Conservation (phyloP, 257 asterid species). For the Solanum rostratum region DNA sequence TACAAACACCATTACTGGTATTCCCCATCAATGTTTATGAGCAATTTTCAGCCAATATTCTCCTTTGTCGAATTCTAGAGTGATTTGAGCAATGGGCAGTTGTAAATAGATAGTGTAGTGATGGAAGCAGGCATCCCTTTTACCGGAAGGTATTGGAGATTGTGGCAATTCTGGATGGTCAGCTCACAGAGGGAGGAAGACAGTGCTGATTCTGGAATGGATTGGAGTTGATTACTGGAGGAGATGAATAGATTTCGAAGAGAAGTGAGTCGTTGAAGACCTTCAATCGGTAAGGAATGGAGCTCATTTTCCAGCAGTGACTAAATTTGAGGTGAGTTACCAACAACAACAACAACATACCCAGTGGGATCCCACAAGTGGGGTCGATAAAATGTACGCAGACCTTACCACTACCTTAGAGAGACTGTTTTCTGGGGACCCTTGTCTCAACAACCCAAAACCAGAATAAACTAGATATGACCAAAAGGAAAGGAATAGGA, state of each 20-base stretch:
- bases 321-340: background rate
- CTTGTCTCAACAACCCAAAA: too few species aligned
- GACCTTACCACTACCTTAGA: too few species aligned
- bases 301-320: background rate
- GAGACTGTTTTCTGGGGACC: too few species aligned
- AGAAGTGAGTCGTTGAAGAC: background rate
- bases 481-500: too few species aligned
- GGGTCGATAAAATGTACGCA: too few species aligned
- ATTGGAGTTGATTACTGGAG: background rate
- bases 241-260: background rate
- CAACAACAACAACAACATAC: too few species aligned
- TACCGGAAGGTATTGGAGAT: background rate
- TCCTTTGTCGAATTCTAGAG: background rate
- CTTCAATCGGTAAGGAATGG: background rate
- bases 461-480: too few species aligned
- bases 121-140: background rate
- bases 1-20: background rate
- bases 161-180: fast-evolving
- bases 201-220: background rate
- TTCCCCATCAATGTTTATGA: background rate
- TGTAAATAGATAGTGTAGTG: background rate
- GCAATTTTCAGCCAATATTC: background rate
- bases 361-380: too few species aligned
- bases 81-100: background rate
- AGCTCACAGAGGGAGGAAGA: background rate